phyloP scores from a whole-genome alignment of 768 basidiomycete species.

The Glaciozyma antarctica region DNA sequence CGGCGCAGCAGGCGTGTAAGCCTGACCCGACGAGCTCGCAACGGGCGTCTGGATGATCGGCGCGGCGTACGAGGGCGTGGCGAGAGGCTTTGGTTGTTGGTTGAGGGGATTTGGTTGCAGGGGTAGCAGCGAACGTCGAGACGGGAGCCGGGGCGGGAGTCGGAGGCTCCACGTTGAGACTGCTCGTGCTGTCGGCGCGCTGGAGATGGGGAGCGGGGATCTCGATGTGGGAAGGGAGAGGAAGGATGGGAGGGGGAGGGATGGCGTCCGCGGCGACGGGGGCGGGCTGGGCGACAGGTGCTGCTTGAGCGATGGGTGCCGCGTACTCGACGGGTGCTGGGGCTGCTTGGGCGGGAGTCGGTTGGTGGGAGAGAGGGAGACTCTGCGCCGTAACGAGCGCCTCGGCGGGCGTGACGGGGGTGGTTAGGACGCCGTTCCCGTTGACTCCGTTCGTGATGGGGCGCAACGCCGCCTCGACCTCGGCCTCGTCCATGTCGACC shows the following conservation, averaged over 20 bases:
- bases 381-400: background rate
- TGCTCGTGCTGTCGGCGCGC: constrained; percentile 10
- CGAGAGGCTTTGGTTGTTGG: background rate
- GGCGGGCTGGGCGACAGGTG: background rate
- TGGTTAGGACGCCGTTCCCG: background rate
- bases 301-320: background rate
- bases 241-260: constrained; percentile 11
- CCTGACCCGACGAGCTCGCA: background rate
- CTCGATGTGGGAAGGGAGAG: constrained; percentile 5
- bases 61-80: background rate
- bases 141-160: constrained; percentile 8
- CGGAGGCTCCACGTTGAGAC: constrained; percentile 16
- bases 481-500: background rate
- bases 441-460: no score
- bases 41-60: background rate
- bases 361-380: background rate
- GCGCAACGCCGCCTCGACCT: background rate
- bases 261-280: background rate
- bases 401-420: background rate
- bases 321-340: background rate
- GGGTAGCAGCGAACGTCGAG: background rate
- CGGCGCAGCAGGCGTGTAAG: background rate
- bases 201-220: constrained; percentile 1
- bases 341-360: background rate
- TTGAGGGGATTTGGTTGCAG: background rate